phyloP scores from a whole-genome alignment of 2,329 filamentous ascomycete genomes.

The Talaromyces verruculosus region DNA sequence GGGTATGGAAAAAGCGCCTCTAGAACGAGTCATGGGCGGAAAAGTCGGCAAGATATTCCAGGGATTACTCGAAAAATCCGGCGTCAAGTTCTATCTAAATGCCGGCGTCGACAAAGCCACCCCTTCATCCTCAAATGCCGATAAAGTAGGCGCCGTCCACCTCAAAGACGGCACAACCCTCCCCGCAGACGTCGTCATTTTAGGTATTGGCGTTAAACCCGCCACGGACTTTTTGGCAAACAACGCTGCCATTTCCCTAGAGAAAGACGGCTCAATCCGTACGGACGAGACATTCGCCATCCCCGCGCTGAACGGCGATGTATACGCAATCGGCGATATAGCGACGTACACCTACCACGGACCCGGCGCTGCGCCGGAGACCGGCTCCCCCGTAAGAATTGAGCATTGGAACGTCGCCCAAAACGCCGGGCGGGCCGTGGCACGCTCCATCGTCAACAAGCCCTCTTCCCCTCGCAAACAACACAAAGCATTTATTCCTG shows the following conservation, averaged over 20 bases:
- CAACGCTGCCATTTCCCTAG: slow-evolving; percentile 68
- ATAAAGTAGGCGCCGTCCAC: slow-evolving; percentile 74
- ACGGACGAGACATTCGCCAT: slow-evolving; percentile 80
- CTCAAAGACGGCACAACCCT: slow-evolving; percentile 84
- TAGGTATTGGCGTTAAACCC: slow-evolving; percentile 85
- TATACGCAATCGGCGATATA: slow-evolving; percentile 93
- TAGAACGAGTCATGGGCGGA: slow-evolving; percentile 82
- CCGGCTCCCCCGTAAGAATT: slow-evolving; percentile 71
- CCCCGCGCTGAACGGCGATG: slow-evolving; percentile 60
- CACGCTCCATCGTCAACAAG: slow-evolving; percentile 67
- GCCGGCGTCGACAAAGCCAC: slow-evolving; percentile 81
- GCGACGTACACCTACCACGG: slow-evolving; percentile 93
- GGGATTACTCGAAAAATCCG: slow-evolving; percentile 75
- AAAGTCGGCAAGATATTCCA: slow-evolving; percentile 80
- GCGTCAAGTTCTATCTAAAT: slow-evolving; percentile 82
- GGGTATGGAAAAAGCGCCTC: slow-evolving; percentile 81
- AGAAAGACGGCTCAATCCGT: slow-evolving; percentile 80
- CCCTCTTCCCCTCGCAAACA: slow-evolving; percentile 28
- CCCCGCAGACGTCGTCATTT: slow-evolving; percentile 83
- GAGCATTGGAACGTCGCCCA: slow-evolving; percentile 99
- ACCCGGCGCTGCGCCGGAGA: slow-evolving; percentile 66
- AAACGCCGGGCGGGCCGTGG: slow-evolving; percentile 80
- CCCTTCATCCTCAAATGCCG: slow-evolving; percentile 64
- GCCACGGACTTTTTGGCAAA: slow-evolving; percentile 78
- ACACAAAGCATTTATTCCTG: slow-evolving; percentile 76